These are phyloP conservation scores for Nepenthes gracilis DNA, from an alignment of 148 eudicot genomes.

Conservation along the genomic window DNA sequence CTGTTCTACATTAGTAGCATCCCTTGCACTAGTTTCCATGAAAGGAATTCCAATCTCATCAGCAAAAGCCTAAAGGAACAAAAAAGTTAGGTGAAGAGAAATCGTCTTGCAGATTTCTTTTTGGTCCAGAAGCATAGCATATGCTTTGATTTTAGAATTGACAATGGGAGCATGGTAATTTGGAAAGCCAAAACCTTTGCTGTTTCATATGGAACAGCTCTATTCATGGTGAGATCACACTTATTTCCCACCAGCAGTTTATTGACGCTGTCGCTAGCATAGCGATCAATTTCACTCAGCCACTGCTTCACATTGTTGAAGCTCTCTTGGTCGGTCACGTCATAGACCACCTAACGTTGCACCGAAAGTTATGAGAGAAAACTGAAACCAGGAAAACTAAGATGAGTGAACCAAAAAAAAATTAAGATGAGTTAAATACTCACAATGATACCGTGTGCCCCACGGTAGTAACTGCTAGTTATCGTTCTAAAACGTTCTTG, in stretches of 20 bases:
- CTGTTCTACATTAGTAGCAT: slow-evolving; percentile 35
- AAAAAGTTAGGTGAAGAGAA: neutral
- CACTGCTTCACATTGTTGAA: slow-evolving; percentile 49
- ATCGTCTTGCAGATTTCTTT: neutral
- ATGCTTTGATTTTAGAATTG: too few species aligned
- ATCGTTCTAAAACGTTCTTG: slow-evolving; percentile 40
- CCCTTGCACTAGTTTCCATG: slow-evolving; percentile 42
- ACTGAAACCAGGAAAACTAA: neutral
- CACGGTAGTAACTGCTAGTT: slow-evolving; percentile 38
- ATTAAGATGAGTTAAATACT: slow-evolving; percentile 1
- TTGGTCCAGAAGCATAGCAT: neutral
- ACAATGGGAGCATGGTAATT: too few species aligned
- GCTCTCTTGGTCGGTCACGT: slow-evolving; percentile 43
- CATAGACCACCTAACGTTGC: slow-evolving; percentile 34
- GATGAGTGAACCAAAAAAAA: neutral
- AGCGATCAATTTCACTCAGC: slow-evolving; percentile 50
- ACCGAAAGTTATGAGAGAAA: neutral
- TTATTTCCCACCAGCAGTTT: slow-evolving; percentile 49
- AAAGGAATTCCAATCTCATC: slow-evolving; percentile 44
- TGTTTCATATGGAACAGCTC: slow-evolving; percentile 42
- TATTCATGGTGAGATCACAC: slow-evolving; percentile 25
- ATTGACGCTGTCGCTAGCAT: slow-evolving; percentile 41
- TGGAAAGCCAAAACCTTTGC: slow-evolving; percentile 20
- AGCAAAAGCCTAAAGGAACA: slow-evolving; percentile 20
- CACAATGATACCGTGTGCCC: slow-evolving; percentile 36